Percentiles rank a stretch among this genome's conserved stretches.
Evolutionary conservation across 2,329 filamentous ascomycete species (phyloP).

Genomic region (Aspergillus costaricaensis): DNA sequence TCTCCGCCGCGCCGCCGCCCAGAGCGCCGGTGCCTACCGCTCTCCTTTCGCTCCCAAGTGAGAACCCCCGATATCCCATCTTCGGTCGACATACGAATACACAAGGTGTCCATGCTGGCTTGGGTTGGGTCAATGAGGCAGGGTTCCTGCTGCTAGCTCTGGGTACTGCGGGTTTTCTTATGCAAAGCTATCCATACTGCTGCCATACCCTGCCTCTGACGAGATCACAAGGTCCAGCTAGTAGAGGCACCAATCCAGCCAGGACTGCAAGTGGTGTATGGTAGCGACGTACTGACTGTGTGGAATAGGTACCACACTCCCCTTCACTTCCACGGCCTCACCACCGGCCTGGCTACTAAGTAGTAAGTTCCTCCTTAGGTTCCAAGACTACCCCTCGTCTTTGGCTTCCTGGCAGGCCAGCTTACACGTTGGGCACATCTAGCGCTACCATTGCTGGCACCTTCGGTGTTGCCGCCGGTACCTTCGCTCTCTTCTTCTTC

Average conservation of each 20-base stretch:
- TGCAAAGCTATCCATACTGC: not conserved
- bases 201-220: not conserved
- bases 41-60: constrained; percentile 63
- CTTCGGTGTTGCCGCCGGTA: constrained; percentile 60
- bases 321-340: constrained; percentile 54
- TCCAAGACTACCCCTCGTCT: not conserved
- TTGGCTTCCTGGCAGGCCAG: not conserved
- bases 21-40: constrained; percentile 48
- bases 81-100: not conserved
- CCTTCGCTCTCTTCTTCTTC: constrained; percentile 66
- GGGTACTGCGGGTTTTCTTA: not conserved
- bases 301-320: constrained; percentile 51
- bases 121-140: not conserved
- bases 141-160: not conserved
- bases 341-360: constrained; percentile 41
- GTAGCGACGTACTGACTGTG: constrained; percentile 18
- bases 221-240: not conserved
- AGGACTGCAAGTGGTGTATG: not conserved
- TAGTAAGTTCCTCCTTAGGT: constrained; percentile 45
- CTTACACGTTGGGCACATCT: constrained; percentile 16
- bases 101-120: not conserved
- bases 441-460: constrained; percentile 52
- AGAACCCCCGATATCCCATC: constrained; percentile 24
- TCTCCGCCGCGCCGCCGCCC: constrained; percentile 40
- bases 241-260: not conserved